Evolutionary conservation across 2,329 filamentous ascomycete genomes (phyloP), one percentile per base, ranked within the genome.

Genomic region (Colletotrichum filicis): DNA sequence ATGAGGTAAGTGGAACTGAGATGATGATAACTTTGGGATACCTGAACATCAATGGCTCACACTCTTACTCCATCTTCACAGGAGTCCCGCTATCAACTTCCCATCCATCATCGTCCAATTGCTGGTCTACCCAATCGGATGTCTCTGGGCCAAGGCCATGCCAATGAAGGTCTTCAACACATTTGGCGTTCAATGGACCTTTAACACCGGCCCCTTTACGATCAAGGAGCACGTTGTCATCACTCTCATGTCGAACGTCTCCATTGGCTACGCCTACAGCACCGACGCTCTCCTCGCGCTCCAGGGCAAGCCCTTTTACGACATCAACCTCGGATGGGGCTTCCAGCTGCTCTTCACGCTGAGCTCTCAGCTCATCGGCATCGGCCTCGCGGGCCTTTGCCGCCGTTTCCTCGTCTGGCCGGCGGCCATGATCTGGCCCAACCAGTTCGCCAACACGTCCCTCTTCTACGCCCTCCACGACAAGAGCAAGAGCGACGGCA

Each of bases 361-460:
- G 71, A 89, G 88, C 22, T 90, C 88, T 1, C 87, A 91, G 74
- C 83, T 89, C 75, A 88, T 91, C 60, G 91, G 91, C 5, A 91
- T 91, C 74, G 89, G 89, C 1, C 80, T 92, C 19, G 90, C 90
- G 1, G 90, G 90, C 0, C 79, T 91, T 56, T 84, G 85, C 37
- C 84, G 89, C 32, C 84, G 87, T 28, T 91, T 89, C 79, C 83
- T 92, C 24, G 85, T 89, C n/a, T 87, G 83, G 79, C 90, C 88
- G 0, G 87, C 90, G 1, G 86, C 88, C 37, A 91, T 91, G 89
- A 87, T 91, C 71, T 92, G 90, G 89, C 90, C 90, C 2, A 83
- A 79, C 58, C 84, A 86, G 19, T 82, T 87, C 67, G 85, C 83
- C 3, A 88, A 85, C 73, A 85, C 84, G 0, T 83, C 85, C 0